Evolutionary conservation across 176 grass and related monocot species (phyloP), one percentile per base, ranked within the genome.

Genomic region (Lolium rigidum): DNA sequence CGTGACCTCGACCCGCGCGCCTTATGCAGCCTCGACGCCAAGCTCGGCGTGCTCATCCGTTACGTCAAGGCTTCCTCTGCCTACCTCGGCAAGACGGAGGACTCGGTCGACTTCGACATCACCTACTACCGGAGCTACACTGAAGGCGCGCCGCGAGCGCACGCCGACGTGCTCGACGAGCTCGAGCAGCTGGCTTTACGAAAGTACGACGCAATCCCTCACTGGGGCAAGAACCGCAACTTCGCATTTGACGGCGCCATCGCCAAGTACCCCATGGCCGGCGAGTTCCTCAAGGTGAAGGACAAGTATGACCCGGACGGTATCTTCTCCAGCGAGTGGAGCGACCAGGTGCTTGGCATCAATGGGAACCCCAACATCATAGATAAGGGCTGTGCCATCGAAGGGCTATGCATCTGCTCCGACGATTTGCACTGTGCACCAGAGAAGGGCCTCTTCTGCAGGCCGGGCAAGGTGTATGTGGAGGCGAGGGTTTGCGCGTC

Each of bases 91-190:
- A 95, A 95, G 71, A 0, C 18, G 0, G 80, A 80, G 9, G 88
- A 95, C 79, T 67, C 57, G 35, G 71, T 91, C 9, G 91, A 93
- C 63, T 78, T 95, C 21, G 94, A 93, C 88, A 5, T 95, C 0
- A 74, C 81, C n/a, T 95, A 91, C 85, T 93, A 93, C 63, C 87
- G 84, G 65, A 86, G 90, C 77, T 70, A 16, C 11, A 77, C 92
- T 41, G 57, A 72, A 5, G 46, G 37, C 25, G 39, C 9, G 41
- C 91, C 94, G 25, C 70, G 89, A 28, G 81, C 90, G 12, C 16
- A 87, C 41, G 84, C 70, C 20, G 91, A 79, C 49, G 91, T 70
- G 67, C 5, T 90, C 9, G 89, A 93, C 71, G 56, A 79, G 77
- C 2, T 90, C n/a, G 84, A 90, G 80, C 89, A 90, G 72, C 73